Evolutionary conservation across 257 asterid species (phyloP).

Genomic region (Phtheirospermum japonicum): DNA sequence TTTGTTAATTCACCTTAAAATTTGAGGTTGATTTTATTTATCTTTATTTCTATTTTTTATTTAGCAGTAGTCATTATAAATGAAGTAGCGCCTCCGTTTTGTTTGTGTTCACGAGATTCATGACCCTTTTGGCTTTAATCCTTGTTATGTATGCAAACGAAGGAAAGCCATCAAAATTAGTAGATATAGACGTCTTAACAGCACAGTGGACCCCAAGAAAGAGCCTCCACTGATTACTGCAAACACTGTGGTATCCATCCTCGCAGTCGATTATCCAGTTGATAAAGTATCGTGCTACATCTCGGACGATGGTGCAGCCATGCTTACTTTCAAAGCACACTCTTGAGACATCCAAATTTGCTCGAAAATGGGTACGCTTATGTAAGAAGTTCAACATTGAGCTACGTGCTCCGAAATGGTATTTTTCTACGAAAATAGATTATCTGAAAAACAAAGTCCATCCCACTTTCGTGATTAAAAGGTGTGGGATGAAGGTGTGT

Average conservation of each 20-base stretch:
- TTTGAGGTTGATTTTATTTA: not conserved
- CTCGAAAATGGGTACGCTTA: constrained; percentile 83
- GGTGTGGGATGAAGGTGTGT: constrained; percentile 83
- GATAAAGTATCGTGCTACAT: constrained; percentile 78
- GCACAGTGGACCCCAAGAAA: constrained; percentile 87
- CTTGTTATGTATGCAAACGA: constrained; percentile 70
- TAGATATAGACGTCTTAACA: constrained; percentile 69
- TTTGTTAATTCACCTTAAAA: not conserved
- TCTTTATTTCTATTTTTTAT: no score
- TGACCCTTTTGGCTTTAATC: not conserved
- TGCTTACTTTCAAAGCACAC: constrained; percentile 86
- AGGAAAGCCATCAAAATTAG: constrained; percentile 72
- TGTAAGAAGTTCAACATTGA: constrained; percentile 75
- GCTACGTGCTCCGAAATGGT: constrained; percentile 80
- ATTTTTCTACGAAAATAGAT: constrained; percentile 75
- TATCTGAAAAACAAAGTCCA: constrained; percentile 78
- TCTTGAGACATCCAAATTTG: constrained; percentile 79
- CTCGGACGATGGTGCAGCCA: constrained; percentile 92
- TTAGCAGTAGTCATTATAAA: no score
- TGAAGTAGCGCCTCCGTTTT: not conserved
- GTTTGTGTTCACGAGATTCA: not conserved
- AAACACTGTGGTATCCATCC: constrained; percentile 81
- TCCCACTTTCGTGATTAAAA: constrained; percentile 72
- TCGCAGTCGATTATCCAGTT: constrained; percentile 82
- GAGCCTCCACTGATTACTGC: constrained; percentile 84